Conservation (phyloP, 179 eudicot species). For the Nepenthes alata region DNA sequence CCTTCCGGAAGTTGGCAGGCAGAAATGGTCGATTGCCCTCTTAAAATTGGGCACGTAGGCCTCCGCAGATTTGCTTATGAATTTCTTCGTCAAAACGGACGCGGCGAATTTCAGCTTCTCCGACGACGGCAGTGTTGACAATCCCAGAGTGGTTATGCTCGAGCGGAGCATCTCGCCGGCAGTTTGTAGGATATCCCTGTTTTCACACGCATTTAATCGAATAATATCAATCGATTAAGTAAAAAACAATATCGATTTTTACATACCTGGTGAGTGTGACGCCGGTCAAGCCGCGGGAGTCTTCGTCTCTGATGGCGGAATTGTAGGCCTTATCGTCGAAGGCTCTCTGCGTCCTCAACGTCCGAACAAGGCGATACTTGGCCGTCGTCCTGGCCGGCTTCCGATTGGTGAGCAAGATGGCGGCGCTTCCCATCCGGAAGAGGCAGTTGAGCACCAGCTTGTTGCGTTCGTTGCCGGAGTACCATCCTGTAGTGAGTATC, state of each 20-base stretch:
- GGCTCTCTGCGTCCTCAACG: constrained; percentile 44
- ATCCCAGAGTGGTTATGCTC: constrained; percentile 33
- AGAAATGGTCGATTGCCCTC: constrained; percentile 42
- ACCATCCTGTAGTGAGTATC: constrained; percentile 64
- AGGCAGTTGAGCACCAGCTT: constrained; percentile 53
- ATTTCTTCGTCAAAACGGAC: constrained; percentile 28
- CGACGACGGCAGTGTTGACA: constrained; percentile 26
- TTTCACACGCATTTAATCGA: background rate
- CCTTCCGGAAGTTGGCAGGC: constrained; percentile 56
- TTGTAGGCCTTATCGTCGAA: constrained; percentile 38
- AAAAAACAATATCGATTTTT: too few relatives aligned
- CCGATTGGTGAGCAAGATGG: constrained; percentile 34
- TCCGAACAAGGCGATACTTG: constrained; percentile 32
- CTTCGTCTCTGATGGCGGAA: constrained; percentile 64
- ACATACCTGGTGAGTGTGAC: constrained; percentile 29
- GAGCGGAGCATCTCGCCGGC: constrained; percentile 41
- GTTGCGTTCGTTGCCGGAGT: constrained; percentile 42
- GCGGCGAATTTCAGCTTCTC: constrained; percentile 32
- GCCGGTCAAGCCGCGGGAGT: constrained; percentile 48
- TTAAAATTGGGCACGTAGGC: constrained; percentile 53
- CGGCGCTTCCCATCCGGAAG: constrained; percentile 69
- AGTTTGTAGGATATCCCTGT: constrained; percentile 39
- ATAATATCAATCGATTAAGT: background rate
- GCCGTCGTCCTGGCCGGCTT: constrained; percentile 12
- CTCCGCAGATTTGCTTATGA: constrained; percentile 28